phyloP scores from a whole-genome alignment of 2,329 filamentous ascomycete genomes.

The Pseudogymnoascus sp. region DNA sequence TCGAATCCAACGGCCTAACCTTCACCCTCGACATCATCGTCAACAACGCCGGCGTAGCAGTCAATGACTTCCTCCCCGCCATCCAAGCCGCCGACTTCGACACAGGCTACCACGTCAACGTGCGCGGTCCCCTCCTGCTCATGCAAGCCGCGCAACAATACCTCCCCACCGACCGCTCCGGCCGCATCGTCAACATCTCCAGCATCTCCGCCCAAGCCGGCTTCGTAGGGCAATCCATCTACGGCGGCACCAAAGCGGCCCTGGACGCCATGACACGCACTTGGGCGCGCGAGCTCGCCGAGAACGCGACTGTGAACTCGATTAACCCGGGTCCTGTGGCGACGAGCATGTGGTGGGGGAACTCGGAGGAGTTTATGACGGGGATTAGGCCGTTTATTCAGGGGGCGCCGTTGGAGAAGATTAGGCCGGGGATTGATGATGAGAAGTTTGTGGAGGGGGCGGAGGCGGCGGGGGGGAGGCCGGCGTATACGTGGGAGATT shows the following conservation, averaged over 20 bases:
- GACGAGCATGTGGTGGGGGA: conserved; percentile 56
- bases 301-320: conserved; percentile 55
- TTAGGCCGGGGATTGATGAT: conserved; percentile 51
- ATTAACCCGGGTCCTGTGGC: conserved; percentile 59
- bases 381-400: conserved; percentile 53
- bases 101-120: conserved; percentile 69
- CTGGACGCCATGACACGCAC: conserved; percentile 62
- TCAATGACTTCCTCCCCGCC: conserved; percentile 57
- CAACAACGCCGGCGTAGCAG: conserved; percentile 72
- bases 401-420: conserved; percentile 55
- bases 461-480: conserved; percentile 46
- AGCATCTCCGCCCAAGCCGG: conserved; percentile 51
- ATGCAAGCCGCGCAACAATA: conserved; percentile 64
- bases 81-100: conserved; percentile 60
- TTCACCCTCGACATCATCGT: conserved; percentile 75
- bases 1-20: conserved; percentile 34
- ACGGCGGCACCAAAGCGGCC: conserved; percentile 59
- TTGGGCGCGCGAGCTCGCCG: conserved; percentile 55
- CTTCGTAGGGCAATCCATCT: conserved; percentile 50
- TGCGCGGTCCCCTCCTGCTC: conserved; percentile 70
- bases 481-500: conserved; percentile 61
- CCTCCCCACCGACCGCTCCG: conserved; percentile 60
- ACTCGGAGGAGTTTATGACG: conserved; percentile 48
- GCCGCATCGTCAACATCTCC: conserved; percentile 54
- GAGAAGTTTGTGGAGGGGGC: conserved; percentile 53